Conservation (phyloP, 208 protist genomes). For the Leptomonas seymouri region DNA sequence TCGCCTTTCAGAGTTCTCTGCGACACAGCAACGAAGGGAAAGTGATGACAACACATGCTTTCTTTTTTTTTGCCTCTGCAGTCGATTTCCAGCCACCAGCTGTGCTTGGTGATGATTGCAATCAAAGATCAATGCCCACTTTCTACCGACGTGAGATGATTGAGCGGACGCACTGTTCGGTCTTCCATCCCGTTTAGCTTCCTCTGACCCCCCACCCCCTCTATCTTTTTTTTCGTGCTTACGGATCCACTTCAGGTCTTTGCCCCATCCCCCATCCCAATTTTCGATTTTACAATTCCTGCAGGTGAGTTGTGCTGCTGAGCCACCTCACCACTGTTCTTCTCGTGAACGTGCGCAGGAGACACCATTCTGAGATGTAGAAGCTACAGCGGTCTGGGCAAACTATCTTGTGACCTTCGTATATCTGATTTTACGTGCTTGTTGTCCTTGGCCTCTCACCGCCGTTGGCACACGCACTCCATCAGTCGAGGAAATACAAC, state of each 20-base stretch:
- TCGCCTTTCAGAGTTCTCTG: too few species aligned
- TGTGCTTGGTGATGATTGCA: too few species aligned
- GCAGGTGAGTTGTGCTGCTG: neutral
- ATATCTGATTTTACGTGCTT: neutral
- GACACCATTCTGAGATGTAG: conserved; percentile 3
- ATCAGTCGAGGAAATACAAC: too few species aligned
- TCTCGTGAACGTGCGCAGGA: neutral
- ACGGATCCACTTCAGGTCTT: neutral
- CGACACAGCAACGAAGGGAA: too few species aligned
- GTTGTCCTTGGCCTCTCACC: too few species aligned
- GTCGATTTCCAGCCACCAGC: neutral
- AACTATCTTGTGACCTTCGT: neutral
- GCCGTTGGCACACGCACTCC: too few species aligned
- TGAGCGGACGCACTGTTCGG: too few species aligned
- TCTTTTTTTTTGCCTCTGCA: neutral
- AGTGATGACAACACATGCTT: too few species aligned
- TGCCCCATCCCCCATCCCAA: neutral
- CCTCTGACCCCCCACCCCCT: neutral
- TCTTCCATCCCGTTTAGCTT: neutral
- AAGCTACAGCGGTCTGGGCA: neutral
- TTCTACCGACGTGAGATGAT: too few species aligned
- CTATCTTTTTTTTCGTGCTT: neutral
- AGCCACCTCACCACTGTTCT: neutral
- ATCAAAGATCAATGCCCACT: too few species aligned
- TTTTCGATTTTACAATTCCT: neutral